A percentile compares a stretch with the other conserved stretches of the same genome.
phyloP scores from a whole-genome alignment of 352 stramenopile genomes.

The Pythium brachiatum region DNA sequence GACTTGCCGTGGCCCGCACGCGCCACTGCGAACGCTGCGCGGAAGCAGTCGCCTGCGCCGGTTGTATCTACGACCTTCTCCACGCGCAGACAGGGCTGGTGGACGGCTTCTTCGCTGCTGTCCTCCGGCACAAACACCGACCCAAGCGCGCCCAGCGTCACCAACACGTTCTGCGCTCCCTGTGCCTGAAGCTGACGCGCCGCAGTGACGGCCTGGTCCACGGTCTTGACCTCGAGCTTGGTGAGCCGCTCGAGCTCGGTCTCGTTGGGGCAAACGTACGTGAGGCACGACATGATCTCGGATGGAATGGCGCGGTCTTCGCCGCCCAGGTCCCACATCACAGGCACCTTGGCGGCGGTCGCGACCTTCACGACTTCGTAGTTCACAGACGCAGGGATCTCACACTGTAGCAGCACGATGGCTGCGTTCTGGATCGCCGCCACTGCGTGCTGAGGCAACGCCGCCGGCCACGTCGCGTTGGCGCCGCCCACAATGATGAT shows the following conservation, averaged over 20 bases:
- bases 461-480: slow-evolving; percentile 57
- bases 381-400: background rate
- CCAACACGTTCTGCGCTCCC: slow-evolving; percentile 52
- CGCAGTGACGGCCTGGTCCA: slow-evolving; percentile 33
- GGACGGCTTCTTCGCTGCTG: slow-evolving; percentile 27
- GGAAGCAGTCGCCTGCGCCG: slow-evolving; percentile 77
- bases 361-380: background rate
- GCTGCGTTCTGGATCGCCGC: slow-evolving; percentile 37
- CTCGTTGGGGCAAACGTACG: slow-evolving; percentile 6
- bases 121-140: slow-evolving; percentile 58
- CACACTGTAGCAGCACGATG: background rate
- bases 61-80: slow-evolving; percentile 77
- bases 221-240: slow-evolving; percentile 29
- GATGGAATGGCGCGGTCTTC: background rate
- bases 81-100: slow-evolving; percentile 51
- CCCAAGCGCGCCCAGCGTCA: slow-evolving; percentile 66
- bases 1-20: background rate
- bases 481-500: slow-evolving; percentile 83
- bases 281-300: slow-evolving; percentile 29
- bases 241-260: slow-evolving; percentile 18
- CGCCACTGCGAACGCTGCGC: slow-evolving; percentile 53
- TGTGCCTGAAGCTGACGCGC: slow-evolving; percentile 48
- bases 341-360: slow-evolving; percentile 3
- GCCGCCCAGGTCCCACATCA: slow-evolving; percentile 81
- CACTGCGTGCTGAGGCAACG: slow-evolving; percentile 34